Evolutionary conservation across 2,329 filamentous ascomycete species (phyloP).

Genomic region (Microcyclospora tardicrescens): DNA sequence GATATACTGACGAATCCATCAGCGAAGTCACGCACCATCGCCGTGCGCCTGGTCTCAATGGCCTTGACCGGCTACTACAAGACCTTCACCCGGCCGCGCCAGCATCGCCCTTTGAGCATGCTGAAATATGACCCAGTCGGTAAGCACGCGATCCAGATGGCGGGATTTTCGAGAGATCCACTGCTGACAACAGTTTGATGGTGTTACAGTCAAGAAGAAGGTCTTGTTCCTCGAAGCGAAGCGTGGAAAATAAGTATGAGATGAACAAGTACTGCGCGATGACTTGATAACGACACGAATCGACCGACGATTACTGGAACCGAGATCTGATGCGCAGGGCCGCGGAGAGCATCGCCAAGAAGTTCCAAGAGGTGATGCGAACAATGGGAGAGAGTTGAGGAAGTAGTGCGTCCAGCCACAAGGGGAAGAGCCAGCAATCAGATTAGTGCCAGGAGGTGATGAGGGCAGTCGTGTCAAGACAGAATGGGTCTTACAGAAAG

Average conservation of each 20-base stretch:
- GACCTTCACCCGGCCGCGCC: slow-evolving; percentile 71
- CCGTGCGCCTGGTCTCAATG: slow-evolving; percentile 94
- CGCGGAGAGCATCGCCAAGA: neutral
- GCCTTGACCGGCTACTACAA: slow-evolving; percentile 98
- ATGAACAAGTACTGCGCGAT: slow-evolving; percentile 1
- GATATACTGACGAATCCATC: slow-evolving; percentile 4
- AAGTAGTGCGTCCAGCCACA: no score
- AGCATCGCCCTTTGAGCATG: slow-evolving; percentile 80
- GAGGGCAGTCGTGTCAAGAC: no score
- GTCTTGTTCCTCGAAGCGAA: slow-evolving; percentile 93
- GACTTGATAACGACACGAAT: neutral
- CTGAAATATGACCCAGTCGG: slow-evolving; percentile 96
- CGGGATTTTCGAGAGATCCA: neutral
- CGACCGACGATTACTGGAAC: neutral
- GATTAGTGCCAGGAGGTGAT: no score
- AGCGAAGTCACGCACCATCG: slow-evolving; percentile 86
- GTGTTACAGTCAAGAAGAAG: slow-evolving; percentile 65
- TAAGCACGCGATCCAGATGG: slow-evolving; percentile 33
- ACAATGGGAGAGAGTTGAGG: neutral
- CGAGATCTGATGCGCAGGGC: no score
- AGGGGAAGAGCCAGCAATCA: no score
- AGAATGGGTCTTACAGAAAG: neutral
- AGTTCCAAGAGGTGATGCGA: neutral
- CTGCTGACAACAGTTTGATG: neutral
- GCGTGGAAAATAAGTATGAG: slow-evolving; percentile 40